Conservation (phyloP, 208 protist genomes). For the Lotmaria passim region DNA sequence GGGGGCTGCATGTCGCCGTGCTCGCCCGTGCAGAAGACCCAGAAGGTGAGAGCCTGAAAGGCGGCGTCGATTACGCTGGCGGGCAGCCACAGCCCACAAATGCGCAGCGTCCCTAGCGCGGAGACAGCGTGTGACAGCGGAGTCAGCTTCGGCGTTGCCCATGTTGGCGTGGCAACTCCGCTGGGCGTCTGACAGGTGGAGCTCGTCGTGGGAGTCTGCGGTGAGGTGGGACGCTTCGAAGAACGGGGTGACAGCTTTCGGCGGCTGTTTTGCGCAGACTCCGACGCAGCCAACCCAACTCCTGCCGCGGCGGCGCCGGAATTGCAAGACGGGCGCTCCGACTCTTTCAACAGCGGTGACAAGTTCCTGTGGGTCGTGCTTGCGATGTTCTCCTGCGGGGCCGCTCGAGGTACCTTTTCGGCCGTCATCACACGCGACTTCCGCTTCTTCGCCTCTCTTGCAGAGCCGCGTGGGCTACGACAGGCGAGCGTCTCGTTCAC, state of each 20-base stretch:
- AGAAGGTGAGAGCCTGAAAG: conserved; percentile 74
- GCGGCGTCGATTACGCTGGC: conserved; percentile 49
- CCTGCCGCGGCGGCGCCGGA: neutral
- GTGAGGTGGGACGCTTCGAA: neutral
- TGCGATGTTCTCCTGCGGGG: neutral
- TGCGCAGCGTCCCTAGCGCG: conserved; percentile 12
- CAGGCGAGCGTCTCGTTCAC: neutral
- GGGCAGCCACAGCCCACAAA: conserved; percentile 54
- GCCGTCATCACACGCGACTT: neutral
- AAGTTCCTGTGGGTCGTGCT: neutral
- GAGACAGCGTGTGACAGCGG: neutral
- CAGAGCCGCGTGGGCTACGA: neutral
- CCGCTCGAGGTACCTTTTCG: neutral
- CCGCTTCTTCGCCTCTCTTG: neutral
- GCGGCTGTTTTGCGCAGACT: neutral
- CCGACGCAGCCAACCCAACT: neutral
- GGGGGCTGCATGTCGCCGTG: conserved; percentile 63
- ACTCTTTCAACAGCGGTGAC: neutral
- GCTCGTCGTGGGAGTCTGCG: neutral
- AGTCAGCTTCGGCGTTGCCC: conserved; percentile 5
- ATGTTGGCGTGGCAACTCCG: conserved; percentile 1
- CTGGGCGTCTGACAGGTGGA: neutral
- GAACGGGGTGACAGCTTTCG: neutral
- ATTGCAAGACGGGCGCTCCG: too few relatives aligned
- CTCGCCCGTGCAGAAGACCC: conserved; percentile 61